Conservation (phyloP, 331 rosid genomes). For the Saraca asoca region DNA sequence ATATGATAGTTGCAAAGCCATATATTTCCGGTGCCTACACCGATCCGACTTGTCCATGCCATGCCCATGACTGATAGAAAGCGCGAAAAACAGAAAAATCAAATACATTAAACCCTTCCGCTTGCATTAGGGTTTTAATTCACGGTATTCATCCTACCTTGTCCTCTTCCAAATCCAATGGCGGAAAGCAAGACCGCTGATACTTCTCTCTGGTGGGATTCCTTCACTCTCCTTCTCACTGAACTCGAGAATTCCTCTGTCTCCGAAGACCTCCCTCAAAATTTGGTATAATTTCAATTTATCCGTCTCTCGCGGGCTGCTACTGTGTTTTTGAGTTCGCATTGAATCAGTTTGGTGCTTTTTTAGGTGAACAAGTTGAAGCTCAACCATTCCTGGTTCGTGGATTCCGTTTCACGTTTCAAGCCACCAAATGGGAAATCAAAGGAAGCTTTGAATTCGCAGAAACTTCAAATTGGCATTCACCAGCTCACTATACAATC, state of each 20-base stretch:
- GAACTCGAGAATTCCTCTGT: constrained; percentile 74
- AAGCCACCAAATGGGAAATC: constrained; percentile 75
- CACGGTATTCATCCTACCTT: neutral
- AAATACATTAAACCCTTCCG: constrained; percentile 36
- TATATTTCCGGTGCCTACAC: too few species aligned
- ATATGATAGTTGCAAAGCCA: too few species aligned
- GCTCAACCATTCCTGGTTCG: constrained; percentile 75
- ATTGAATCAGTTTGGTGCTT: constrained; percentile 18
- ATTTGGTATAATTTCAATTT: constrained; percentile 51
- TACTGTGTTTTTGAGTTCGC: neutral
- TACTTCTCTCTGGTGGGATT: constrained; percentile 90
- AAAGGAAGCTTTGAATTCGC: constrained; percentile 66
- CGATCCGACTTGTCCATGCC: too few species aligned
- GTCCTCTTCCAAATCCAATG: constrained; percentile 48
- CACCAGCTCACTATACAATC: constrained; percentile 54
- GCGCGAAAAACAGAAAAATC: constrained; percentile 53
- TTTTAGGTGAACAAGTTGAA: constrained; percentile 70
- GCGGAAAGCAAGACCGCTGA: constrained; percentile 59
- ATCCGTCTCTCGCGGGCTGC: neutral
- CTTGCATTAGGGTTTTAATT: constrained; percentile 51
- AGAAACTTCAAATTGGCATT: constrained; percentile 64
- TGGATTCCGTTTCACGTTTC: constrained; percentile 59
- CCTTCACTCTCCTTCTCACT: constrained; percentile 63
- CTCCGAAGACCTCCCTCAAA: constrained; percentile 63
- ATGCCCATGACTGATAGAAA: neutral